Evolutionary conservation across 1,284 basidiomycete species (phyloP).

Genomic region (Taiwanofungus camphoratus): DNA sequence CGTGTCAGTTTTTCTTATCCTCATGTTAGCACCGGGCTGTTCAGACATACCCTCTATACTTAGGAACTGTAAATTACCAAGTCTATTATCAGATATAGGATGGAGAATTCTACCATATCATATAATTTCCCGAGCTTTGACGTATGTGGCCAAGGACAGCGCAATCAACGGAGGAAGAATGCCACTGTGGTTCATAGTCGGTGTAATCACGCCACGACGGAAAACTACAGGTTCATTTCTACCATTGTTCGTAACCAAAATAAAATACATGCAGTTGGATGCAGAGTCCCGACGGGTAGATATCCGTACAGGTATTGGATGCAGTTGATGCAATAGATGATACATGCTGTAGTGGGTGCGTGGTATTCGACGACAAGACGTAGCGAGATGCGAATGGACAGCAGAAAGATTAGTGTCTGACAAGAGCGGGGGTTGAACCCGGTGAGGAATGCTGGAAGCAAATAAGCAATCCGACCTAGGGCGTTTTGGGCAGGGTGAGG

Average conservation of each 20-base stretch:
- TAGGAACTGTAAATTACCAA: too few species aligned
- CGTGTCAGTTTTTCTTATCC: too few species aligned
- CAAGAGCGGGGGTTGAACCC: constrained; percentile 24
- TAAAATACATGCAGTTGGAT: constrained; percentile 30
- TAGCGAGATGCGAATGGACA: neutral
- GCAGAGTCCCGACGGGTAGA: constrained; percentile 19
- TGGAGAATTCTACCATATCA: too few species aligned
- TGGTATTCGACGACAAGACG: constrained; percentile 4
- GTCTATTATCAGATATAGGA: too few species aligned
- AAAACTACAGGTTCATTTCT: neutral
- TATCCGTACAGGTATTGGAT: constrained; percentile 13
- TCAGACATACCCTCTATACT: too few species aligned
- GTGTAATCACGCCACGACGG: too few species aligned
- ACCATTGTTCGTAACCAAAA: constrained; percentile 7
- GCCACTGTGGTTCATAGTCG: too few species aligned
- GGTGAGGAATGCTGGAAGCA: constrained; percentile 24
- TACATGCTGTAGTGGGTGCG: neutral
- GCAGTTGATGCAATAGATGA: constrained; percentile 25
- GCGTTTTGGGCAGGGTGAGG: too few species aligned
- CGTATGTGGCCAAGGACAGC: too few species aligned
- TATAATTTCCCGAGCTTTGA: too few species aligned
- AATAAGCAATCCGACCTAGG: constrained; percentile 24
- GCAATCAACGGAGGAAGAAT: too few species aligned
- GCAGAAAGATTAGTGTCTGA: constrained; percentile 1
- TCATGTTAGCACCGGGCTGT: too few species aligned